Evolutionary conservation across 371 early-diverging fungal genomes (phyloP).

Genomic region (Mucor indicus): DNA sequence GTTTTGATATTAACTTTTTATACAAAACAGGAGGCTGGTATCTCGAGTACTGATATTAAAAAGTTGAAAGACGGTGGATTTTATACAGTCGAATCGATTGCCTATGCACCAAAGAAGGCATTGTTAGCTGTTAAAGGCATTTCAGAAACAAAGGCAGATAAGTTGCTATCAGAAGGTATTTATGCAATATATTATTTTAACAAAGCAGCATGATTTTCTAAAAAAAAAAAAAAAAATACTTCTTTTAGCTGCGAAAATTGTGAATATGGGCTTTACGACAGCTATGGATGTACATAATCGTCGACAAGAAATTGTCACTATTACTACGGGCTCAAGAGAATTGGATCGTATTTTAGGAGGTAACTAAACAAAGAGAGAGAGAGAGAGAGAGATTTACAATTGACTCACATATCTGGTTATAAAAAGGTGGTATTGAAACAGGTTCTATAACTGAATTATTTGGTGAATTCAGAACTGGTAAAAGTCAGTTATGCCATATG

Average conservation of each 20-base stretch:
- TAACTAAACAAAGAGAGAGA: constrained; percentile 90
- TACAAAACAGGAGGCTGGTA: constrained; percentile 71
- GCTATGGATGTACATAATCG: constrained; percentile 94
- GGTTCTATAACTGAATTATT: constrained; percentile 99
- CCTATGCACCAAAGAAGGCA: constrained; percentile 94
- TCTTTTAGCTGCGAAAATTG: constrained; percentile 81
- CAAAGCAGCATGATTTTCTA: too few relatives aligned
- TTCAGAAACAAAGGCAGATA: constrained; percentile 98
- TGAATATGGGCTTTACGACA: constrained; percentile 98
- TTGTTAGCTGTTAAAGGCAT: constrained; percentile 96
- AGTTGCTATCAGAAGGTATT: constrained; percentile 95
- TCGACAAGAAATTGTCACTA: constrained; percentile 81
- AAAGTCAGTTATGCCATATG: constrained; percentile 99
- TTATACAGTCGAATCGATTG: constrained; percentile 94
- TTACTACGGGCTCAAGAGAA: constrained; percentile 96
- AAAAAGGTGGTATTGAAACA: constrained; percentile 93
- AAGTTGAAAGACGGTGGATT: constrained; percentile 93
- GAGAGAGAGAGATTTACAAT: constrained; percentile 50
- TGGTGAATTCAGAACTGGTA: constrained; percentile 99
- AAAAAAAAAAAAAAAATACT: neutral
- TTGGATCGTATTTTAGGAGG: constrained; percentile 95
- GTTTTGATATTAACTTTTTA: neutral
- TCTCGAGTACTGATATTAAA: constrained; percentile 80
- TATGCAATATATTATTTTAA: too few relatives aligned
- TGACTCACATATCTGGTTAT: neutral